Conservation (phyloP, 2,329 filamentous ascomycete species). For the Colletotrichum sp. region DNA sequence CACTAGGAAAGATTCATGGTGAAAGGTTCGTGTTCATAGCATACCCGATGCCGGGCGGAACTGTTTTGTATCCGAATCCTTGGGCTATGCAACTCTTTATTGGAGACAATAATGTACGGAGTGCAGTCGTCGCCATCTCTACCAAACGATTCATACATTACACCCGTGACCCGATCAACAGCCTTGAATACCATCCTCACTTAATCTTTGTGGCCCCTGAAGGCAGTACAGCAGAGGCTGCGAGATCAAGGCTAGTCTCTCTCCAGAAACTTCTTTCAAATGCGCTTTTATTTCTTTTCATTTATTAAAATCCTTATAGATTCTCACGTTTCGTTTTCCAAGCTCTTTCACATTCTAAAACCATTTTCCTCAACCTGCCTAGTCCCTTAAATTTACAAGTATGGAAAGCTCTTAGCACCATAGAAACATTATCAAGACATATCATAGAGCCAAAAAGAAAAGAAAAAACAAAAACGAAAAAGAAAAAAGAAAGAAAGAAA, state of each 20-base stretch:
- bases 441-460: not conserved
- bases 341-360: not conserved
- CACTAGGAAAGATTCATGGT: not conserved
- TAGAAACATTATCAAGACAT: not conserved
- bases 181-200: not conserved
- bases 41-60: not conserved
- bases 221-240: not conserved
- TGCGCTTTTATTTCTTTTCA: not conserved
- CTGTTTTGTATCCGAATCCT: not conserved
- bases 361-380: not conserved
- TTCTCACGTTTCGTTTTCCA: not conserved
- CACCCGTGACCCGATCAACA: not conserved
- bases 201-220: not conserved
- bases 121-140: not conserved
- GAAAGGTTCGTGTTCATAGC: not conserved
- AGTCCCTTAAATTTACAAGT: not conserved
- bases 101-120: not conserved
- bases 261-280: not conserved
- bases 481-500: not conserved
- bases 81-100: not conserved
- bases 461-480: not conserved
- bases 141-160: not conserved
- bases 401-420: not conserved
- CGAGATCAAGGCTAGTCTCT: not conserved
- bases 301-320: not conserved